Evolutionary conservation across 75 land plant species (phyloP), one percentile per base, ranked within the genome.

Genomic region (Pseudotsuga menziesii): DNA sequence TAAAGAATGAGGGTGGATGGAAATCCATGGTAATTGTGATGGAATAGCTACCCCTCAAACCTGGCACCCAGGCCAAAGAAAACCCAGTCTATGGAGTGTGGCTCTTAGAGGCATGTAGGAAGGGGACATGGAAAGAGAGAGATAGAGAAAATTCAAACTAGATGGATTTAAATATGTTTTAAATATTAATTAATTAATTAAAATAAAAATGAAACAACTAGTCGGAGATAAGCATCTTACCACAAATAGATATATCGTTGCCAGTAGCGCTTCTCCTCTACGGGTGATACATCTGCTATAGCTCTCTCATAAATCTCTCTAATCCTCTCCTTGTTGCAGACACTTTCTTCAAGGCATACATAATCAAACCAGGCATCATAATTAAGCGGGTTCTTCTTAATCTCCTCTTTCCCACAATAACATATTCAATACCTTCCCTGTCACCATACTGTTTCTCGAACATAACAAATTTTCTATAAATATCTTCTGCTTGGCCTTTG

Each of bases 361-460:
- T 96, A 96, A 77, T 96, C 99, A 85, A 96, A 96, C 99, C 99
- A 96, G 0, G 85, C 22, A 76, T 96, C 99, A 83, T 96, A 96
- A 75, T 92, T 94, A 29, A 85, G 79, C 0, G 98, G 95, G 72
- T 90, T 96, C 81, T 93, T 94, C 81, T 86, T 87, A 23, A 94
- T 89, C 76, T 96, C 75, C 93, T 87, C 80, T 93, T 96, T 58
- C 99, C 92, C 12, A 96, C 95, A 77, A 96, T 90, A 2, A 95
- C 99, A 86, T 93, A 92, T 82, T 96, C 99, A 35, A 96, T 96
- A 7, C 94, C 99, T 39, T 91, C 99, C 78, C 78, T 85, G 70
- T 96, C 93, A 1, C 99, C 99, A 83, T 90, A 90, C 66, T 94
- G 94, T 79, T 96, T 96, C 82, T 96, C 98, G 67, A 96, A 96